Evolutionary conservation across 495 filamentous ascomycete genomes (phyloP), one percentile per base, ranked within the genome.

Genomic region (Mytilinidion resinicola): DNA sequence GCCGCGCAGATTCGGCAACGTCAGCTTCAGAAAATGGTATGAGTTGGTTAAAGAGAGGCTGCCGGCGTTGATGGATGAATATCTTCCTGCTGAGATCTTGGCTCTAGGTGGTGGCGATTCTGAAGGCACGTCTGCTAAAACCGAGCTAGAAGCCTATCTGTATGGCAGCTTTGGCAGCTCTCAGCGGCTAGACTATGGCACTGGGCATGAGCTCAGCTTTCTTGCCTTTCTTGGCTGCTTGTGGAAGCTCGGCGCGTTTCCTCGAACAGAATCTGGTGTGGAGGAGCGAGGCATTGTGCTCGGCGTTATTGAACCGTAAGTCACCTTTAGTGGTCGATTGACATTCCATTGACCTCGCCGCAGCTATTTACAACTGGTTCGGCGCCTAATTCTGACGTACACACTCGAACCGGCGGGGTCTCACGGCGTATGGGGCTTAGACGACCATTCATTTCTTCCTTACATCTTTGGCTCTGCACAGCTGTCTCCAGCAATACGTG

Each of bases 391-490:
- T 62, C 78, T 86, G 33, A 91, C 88, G 15, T 99, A 97, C 70
- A 96, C 89, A 37, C 86, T 99, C 19, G 93, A 99, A 69, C 93
- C 93, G 0, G 93, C 93, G 8, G 93, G 91, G 15, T 95, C 90
- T 41, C 91, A 96, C 69, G 91, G 91, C 15, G 91, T 96, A 48
- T 96, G 91, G 91, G 91, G 91, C 37, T 75, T 99, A 39, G 93
- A 99, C 70, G 93, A 99, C 74, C 95, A 99, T 73, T 90, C 84
- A 38, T 97, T 97, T 74, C 73, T 93, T n/a, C 89, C 93, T 0
- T 99, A 97, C 75, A 85, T 99, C 49, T 93, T 96, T 67, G 93
- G 93, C 10, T 95, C 91, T 2, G 88, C 91, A 8, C 91, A 99
- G 73, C 75, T 90, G 20, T 87, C 83, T 9, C 87, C 88, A 1